Evolutionary conservation across 108 stramenopile species (phyloP).

Genomic region (Pseudonitzschia delicatissima): DNA sequence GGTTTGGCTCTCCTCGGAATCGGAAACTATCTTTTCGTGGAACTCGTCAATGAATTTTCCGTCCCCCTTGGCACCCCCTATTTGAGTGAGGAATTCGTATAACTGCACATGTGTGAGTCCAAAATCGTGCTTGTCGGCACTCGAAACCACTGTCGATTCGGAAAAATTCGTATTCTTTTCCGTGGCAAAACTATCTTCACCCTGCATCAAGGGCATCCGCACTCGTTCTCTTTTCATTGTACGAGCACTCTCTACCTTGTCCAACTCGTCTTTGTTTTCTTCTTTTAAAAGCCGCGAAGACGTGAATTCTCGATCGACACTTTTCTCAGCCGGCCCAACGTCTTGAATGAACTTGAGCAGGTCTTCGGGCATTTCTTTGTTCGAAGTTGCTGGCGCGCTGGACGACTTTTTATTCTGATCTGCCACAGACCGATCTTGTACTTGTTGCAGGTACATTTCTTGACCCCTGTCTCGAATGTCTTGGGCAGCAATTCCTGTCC

Average conservation of each 20-base stretch:
- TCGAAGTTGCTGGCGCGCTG: neutral
- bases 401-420: neutral
- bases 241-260: constrained; percentile 21
- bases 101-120: constrained; percentile 22
- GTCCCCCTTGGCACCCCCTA: neutral
- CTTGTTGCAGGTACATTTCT: constrained; percentile 26
- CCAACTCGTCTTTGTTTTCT: constrained; percentile 18
- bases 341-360: constrained; percentile 41
- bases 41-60: neutral
- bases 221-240: constrained; percentile 13
- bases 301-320: constrained; percentile 26
- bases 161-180: constrained; percentile 42
- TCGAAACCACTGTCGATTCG: neutral
- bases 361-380: constrained; percentile 40
- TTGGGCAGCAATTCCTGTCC: constrained; percentile 20
- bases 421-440: neutral
- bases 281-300: constrained; percentile 18
- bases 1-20: neutral
- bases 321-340: constrained; percentile 31
- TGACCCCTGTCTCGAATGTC: constrained; percentile 34
- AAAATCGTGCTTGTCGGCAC: constrained; percentile 13
- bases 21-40: neutral
- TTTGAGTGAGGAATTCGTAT: constrained; percentile 8
- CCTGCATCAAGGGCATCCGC: constrained; percentile 37
- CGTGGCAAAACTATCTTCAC: constrained; percentile 27